A percentile compares a stretch with the other conserved stretches of the same genome.
phyloP scores from a whole-genome alignment of 352 stramenopile genomes.

The Phytophthora sojae region DNA sequence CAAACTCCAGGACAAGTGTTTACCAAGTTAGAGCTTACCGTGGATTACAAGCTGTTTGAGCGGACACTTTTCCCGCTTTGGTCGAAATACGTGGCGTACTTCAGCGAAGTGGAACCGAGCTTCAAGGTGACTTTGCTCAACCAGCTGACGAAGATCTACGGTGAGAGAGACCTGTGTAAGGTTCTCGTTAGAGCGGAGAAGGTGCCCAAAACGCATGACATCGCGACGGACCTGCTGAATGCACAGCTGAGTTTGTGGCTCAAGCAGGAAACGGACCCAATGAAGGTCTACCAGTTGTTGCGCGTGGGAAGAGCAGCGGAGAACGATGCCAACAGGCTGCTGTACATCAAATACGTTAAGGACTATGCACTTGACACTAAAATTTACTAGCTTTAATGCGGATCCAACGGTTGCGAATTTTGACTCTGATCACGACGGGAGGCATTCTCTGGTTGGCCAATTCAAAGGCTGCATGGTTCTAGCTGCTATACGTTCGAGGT shows the following conservation, averaged over 20 bases:
- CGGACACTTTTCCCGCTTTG: slow-evolving; percentile 16
- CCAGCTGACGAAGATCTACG: slow-evolving; percentile 4
- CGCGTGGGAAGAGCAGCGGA: not conserved
- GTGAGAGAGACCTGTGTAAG: slow-evolving; percentile 14
- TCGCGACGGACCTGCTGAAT: slow-evolving; percentile 8
- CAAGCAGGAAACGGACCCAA: not conserved
- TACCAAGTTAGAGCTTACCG: slow-evolving; percentile 6
- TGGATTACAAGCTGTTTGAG: not conserved
- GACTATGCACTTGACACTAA: not conserved
- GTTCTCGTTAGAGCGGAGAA: slow-evolving; percentile 4
- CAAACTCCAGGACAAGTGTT: slow-evolving; percentile 7
- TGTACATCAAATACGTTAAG: not conserved
- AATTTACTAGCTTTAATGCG: no score
- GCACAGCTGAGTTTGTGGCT: slow-evolving; percentile 6
- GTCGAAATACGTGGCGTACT: slow-evolving; percentile 12
- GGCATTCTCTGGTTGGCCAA: no score
- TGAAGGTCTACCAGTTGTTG: not conserved
- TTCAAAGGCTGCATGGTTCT: no score
- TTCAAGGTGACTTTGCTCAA: slow-evolving; percentile 10
- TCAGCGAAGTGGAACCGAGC: slow-evolving; percentile 3
- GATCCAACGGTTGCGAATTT: no score
- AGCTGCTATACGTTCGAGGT: no score
- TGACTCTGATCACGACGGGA: no score
- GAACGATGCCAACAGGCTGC: not conserved
- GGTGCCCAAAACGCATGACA: slow-evolving; percentile 6